These are phyloP conservation scores for Hyaloperonospora arabidopsidis DNA, from an alignment of 352 stramenopile genomes.

Conservation along the genomic window DNA sequence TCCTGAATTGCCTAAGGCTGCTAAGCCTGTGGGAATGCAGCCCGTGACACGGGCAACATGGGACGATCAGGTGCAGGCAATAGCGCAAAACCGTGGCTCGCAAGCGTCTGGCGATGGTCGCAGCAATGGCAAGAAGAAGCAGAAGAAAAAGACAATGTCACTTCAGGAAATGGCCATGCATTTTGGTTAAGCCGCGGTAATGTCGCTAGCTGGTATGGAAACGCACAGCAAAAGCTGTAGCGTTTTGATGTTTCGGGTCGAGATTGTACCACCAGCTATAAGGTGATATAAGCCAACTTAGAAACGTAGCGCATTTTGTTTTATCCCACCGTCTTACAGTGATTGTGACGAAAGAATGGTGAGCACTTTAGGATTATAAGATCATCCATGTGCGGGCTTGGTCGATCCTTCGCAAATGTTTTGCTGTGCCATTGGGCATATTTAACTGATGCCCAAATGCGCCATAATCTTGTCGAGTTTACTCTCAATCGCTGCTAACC, in stretches of 20 bases:
- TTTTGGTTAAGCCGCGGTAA: conserved; percentile 39
- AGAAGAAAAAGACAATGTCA: conserved; percentile 82
- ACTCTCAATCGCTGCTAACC: conserved; percentile 66
- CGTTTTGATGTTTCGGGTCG: not conserved
- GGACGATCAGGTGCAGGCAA: conserved; percentile 68
- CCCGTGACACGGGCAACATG: conserved; percentile 72
- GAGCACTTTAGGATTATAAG: not conserved
- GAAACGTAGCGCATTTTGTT: too few relatives aligned
- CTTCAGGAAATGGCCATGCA: conserved; percentile 77
- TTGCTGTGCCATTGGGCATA: conserved; percentile 4
- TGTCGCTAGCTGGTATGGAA: not conserved
- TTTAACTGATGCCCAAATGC: conserved; percentile 64
- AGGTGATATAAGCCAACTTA: too few relatives aligned
- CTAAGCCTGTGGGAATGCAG: conserved; percentile 53
- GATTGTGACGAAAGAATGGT: not conserved
- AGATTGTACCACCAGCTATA: too few relatives aligned
- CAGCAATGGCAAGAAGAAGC: conserved; percentile 52
- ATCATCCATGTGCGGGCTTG: not conserved
- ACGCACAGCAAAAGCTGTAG: not conserved
- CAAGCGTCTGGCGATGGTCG: conserved; percentile 17
- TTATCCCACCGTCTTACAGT: conserved; percentile 8
- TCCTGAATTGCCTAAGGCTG: conserved; percentile 54
- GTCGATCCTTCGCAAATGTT: conserved; percentile 4
- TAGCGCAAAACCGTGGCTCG: conserved; percentile 51
- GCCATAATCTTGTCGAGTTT: conserved; percentile 88